A percentile compares a stretch with the other conserved stretches of the same genome.
Evolutionary conservation across 805 yeast genomes (phyloP).

Genomic region (Saccharomyces jurei): DNA sequence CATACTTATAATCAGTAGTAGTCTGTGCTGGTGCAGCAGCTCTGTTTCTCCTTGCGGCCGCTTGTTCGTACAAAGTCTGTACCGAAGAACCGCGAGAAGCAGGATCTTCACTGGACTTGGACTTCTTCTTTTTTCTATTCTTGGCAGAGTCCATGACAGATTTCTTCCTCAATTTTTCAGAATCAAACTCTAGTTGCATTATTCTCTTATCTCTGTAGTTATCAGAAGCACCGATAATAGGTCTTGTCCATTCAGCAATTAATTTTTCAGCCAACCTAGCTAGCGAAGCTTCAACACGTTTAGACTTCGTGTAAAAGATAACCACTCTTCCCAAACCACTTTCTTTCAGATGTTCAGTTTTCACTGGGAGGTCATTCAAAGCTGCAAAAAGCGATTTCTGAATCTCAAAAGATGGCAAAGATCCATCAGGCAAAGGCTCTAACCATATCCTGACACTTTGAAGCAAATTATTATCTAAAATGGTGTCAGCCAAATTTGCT

Average conservation of each 20-base stretch:
- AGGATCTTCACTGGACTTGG: conserved; percentile 9
- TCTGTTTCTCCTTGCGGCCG: conserved; percentile 84
- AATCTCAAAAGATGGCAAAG: conserved; percentile 94
- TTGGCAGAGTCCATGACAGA: conserved; percentile 29
- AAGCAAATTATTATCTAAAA: conserved; percentile 84
- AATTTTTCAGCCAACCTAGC: conserved; percentile 84
- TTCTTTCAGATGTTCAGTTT: conserved; percentile 90
- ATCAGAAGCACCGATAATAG: conserved; percentile 91
- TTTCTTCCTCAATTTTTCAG: conserved; percentile 38
- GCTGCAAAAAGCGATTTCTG: conserved; percentile 80
- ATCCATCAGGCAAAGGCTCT: conserved; percentile 96
- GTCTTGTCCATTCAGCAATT: conserved; percentile 97
- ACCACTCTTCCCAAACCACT: conserved; percentile 90
- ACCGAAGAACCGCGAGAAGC: conserved; percentile 25
- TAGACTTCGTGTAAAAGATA: conserved; percentile 85
- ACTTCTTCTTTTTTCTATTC: conserved; percentile 26
- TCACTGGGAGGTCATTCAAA: conserved; percentile 73
- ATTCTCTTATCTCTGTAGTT: conserved; percentile 84
- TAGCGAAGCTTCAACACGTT: conserved; percentile 77
- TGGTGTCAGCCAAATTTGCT: conserved; percentile 82
- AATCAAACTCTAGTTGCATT: conserved; percentile 59
- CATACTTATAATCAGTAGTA: conserved; percentile 80
- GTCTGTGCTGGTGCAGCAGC: conserved; percentile 94
- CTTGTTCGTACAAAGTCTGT: conserved; percentile 72
- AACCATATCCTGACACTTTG: conserved; percentile 95